Conservation (phyloP, 148 eudicot species). For the Pharnaceum exiguum region DNA sequence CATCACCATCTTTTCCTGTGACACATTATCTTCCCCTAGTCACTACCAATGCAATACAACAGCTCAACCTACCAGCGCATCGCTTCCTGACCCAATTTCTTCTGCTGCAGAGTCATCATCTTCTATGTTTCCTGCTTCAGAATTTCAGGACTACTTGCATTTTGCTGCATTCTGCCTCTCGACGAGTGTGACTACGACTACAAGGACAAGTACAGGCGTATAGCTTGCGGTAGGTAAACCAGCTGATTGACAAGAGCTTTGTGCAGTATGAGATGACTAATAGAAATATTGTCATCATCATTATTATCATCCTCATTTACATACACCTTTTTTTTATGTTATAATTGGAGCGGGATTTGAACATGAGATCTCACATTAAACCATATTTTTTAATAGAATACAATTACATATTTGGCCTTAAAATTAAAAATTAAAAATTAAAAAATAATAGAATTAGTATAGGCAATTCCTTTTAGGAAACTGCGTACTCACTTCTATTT, state of each 20-base stretch:
- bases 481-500: no score
- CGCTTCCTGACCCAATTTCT: constrained; percentile 25
- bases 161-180: constrained; percentile 8
- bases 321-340: no score
- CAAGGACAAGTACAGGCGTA: constrained; percentile 17
- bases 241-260: constrained; percentile 10
- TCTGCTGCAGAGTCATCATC: constrained; percentile 35
- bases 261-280: constrained; percentile 33
- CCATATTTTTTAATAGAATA: no score
- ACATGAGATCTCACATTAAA: no score
- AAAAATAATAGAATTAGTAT: no score
- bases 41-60: constrained; percentile 25
- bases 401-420: no score
- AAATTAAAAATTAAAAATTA: no score
- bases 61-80: constrained; percentile 12
- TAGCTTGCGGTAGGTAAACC: constrained; percentile 2
- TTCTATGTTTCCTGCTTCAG: constrained; percentile 23
- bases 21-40: no score
- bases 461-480: no score
- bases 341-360: no score
- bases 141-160: constrained; percentile 1
- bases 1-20: no score
- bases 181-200: constrained; percentile 5
- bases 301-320: no score
- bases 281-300: constrained; percentile 59